phyloP scores from a whole-genome alignment of 1,139 yeast genomes.

The Komagataea norvegica region DNA sequence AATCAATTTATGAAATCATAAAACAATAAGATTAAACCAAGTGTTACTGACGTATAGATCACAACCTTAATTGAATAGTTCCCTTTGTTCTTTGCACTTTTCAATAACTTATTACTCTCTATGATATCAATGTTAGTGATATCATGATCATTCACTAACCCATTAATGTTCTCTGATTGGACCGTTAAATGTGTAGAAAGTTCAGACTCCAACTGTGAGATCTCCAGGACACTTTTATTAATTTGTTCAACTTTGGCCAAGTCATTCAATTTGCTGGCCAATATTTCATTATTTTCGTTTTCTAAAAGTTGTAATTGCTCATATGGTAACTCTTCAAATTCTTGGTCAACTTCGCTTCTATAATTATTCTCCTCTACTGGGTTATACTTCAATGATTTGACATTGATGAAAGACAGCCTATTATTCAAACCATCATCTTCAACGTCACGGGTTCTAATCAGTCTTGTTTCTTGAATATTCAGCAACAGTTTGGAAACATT shows the following conservation, averaged over 20 bases:
- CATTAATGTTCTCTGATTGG: constrained; percentile 71
- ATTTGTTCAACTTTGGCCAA: constrained; percentile 62
- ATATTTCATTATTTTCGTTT: constrained; percentile 64
- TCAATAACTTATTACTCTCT: constrained; percentile 70
- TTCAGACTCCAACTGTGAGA: constrained; percentile 74
- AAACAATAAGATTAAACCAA: constrained; percentile 59
- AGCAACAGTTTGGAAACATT: constrained; percentile 36
- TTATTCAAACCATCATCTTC: constrained; percentile 16
- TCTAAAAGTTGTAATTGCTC: constrained; percentile 67
- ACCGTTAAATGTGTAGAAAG: constrained; percentile 67
- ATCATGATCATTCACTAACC: constrained; percentile 65
- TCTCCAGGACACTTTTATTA: constrained; percentile 77
- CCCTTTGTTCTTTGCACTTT: constrained; percentile 66
- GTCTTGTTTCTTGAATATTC: constrained; percentile 40
- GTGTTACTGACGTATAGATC: constrained; percentile 51
- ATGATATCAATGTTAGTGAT: constrained; percentile 63
- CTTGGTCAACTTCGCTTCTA: constrained; percentile 1
- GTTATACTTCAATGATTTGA: constrained; percentile 14
- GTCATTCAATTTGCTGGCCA: constrained; percentile 59
- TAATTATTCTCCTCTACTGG: constrained; percentile 28
- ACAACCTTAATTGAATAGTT: constrained; percentile 67
- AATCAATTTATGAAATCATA: constrained; percentile 45
- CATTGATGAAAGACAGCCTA: constrained; percentile 13
- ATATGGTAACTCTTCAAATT: constrained; percentile 36
- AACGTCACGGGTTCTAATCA: constrained; percentile 34